A percentile compares a stretch with the other conserved stretches of the same genome.
Conservation (phyloP, 2,329 filamentous ascomycete genomes). For the Epichloe elymi region DNA sequence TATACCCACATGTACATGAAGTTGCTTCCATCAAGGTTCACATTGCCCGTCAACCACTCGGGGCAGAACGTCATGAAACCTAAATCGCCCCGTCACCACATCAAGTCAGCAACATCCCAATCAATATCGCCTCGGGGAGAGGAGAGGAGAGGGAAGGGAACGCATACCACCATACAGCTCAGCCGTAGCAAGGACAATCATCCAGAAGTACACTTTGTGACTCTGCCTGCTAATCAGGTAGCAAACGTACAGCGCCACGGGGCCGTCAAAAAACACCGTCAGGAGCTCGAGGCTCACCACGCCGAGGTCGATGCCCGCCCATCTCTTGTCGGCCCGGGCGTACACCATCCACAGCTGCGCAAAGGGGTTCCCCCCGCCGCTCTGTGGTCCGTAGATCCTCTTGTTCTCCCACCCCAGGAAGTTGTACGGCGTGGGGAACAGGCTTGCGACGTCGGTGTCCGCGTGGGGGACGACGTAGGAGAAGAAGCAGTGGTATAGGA, state of each 20-base stretch:
- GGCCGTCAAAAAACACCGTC: conserved; percentile 50
- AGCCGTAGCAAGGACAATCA: conserved; percentile 51
- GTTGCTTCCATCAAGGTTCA: conserved; percentile 51
- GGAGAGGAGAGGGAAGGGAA: too few species aligned
- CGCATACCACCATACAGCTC: conserved; percentile 50
- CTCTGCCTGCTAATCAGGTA: conserved; percentile 44
- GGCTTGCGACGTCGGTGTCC: conserved; percentile 13
- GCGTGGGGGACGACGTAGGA: conserved; percentile 25
- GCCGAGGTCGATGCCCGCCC: conserved; percentile 49
- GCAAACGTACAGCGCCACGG: conserved; percentile 46
- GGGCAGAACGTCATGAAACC: conserved; percentile 61
- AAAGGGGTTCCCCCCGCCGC: conserved; percentile 38
- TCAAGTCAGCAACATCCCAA: not conserved
- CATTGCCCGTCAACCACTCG: conserved; percentile 50
- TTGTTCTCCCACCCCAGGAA: conserved; percentile 34
- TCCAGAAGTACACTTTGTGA: conserved; percentile 43
- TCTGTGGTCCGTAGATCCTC: conserved; percentile 44
- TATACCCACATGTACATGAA: conserved; percentile 59
- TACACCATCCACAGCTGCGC: conserved; percentile 58
- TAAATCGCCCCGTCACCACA: conserved; percentile 12
- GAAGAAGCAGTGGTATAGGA: conserved; percentile 91
- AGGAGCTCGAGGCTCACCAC: conserved; percentile 53
- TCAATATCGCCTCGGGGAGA: not conserved
- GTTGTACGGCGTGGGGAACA: conserved; percentile 37
- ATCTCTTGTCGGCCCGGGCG: conserved; percentile 47